Evolutionary conservation across 257 asterid species (phyloP).

Genomic region (Nicotiana attenuata): DNA sequence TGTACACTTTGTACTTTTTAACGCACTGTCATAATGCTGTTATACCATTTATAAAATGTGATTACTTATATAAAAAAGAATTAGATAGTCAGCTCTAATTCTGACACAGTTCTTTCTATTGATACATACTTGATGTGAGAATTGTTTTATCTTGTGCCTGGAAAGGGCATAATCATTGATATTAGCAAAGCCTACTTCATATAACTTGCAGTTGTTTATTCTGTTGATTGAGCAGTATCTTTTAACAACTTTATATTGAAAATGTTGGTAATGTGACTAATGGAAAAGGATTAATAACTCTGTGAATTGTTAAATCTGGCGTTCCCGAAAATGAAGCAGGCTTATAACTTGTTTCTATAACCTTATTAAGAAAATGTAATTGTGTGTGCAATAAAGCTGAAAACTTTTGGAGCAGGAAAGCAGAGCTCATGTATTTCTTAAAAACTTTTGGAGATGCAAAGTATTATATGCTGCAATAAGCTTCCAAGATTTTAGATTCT

Average conservation of each 20-base stretch:
- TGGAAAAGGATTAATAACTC: neutral
- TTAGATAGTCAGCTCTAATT: neutral
- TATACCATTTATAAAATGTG: neutral
- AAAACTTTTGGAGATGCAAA: neutral
- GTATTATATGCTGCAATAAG: neutral
- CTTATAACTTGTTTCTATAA: neutral
- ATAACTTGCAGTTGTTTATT: neutral
- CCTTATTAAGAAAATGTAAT: neutral
- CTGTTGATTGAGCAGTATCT: neutral
- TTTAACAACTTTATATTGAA: neutral
- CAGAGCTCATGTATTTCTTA: neutral
- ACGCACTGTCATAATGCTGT: neutral
- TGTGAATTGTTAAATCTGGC: neutral
- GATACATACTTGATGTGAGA: neutral
- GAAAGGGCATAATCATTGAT: neutral
- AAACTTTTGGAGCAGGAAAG: neutral
- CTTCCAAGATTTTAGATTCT: neutral
- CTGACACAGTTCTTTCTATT: neutral
- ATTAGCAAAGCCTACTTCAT: neutral
- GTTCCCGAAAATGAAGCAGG: neutral
- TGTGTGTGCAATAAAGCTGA: neutral
- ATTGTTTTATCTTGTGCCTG: neutral
- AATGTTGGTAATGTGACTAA: neutral
- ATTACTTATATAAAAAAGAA: neutral
- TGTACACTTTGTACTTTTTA: neutral